Base-by-base conservation (phyloP, 257 asterid genomes). In the Anisodus acutangulus region DNA sequence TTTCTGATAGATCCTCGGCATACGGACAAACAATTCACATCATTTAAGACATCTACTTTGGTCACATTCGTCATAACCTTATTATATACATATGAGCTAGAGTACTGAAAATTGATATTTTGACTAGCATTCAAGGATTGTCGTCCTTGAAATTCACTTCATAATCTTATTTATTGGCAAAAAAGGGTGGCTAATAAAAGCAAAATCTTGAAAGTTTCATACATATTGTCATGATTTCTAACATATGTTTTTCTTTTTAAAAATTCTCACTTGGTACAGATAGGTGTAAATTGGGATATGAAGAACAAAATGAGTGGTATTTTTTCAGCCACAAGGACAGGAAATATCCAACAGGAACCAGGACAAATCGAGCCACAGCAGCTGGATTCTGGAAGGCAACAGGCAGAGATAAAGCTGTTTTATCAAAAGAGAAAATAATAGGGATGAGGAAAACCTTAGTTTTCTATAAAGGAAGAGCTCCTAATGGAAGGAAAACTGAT, bases 371-470 rank as follows among this genome's bases (percentile, higher is more conserved):
- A 88, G 98, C 98, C 54, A 94, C 98, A 37, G 83, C 91, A 2
- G 94, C 96, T 15, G 98, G 98, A 13, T 94, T 93, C 86, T 94
- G 98, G 98, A 94, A 94, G 91, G 98, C 98, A 1, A 94, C 98
- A 1, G 98, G 98, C 54, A 86, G 98, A 83, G 98, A 94, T 78
- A 94, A 93, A 69, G 97, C 98, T 0, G 94, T 94, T 37, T 39
- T 93, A 6, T 93, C 97, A 1, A 92, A 91, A 89, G 97, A 92
- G 0, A 91, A 85, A 74, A 86, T 94, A n/a, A 91, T 93, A 16
- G 98, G 98, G 6, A 93, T 94, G 98, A 91, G 98, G 82, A 94
- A 94, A 63, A 94, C 98, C 0, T 62, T 94, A 31, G 98, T 94
- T 0, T 94, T 89, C 67, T 94, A 94, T 91, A 91, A 89, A 86